Evolutionary conservation across 176 grass and related monocot species (phyloP), one percentile per base, ranked within the genome.

Genomic region (Carex littledalei): DNA sequence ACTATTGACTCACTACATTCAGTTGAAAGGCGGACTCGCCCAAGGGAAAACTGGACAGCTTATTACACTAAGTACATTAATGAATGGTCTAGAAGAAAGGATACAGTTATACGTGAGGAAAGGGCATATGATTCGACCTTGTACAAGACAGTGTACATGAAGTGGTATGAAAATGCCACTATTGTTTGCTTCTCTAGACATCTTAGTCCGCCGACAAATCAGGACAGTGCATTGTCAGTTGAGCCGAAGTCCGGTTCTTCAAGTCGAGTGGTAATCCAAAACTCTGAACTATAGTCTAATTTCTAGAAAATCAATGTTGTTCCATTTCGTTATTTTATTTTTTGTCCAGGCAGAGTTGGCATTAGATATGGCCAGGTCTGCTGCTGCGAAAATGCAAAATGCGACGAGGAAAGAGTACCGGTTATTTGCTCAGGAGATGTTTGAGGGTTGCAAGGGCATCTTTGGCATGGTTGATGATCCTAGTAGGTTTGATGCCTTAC

Each of bases 401-500:
- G 69, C 17, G 6, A 22, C 41, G 37, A 73, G 14, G 39, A 73
- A 73, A 21, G 69, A 73, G 9, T 73, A 11, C 39, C 69, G 37
- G 69, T 45, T 73, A 73, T 73, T 73, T 73, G 69, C 69, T 49
- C 39, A 73, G 69, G 69, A 73, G 41, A 73, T 73, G 69, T 73
- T 73, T 47, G 18, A 73, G 41, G 69, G 69, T 7, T 73, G 69
- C n/a, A 73, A 73, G 41, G 69, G 41, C 39, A 73, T 73, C 34
- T 73, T 73, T 73, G 39, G 39, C 41, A 13, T 49, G 69, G 69
- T 73, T 73, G 69, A 73, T 12, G 69, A 73, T 22, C 69, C 39
- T 50, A 6, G 39, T 49, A 73, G 41, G 69, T 73, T 73, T 45
- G 69, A 73, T 24, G 69, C n/a, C 69, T 73, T 73, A 49, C 41